phyloP scores from a whole-genome alignment of 1,284 basidiomycete genomes.

The Stereum hirsutum region DNA sequence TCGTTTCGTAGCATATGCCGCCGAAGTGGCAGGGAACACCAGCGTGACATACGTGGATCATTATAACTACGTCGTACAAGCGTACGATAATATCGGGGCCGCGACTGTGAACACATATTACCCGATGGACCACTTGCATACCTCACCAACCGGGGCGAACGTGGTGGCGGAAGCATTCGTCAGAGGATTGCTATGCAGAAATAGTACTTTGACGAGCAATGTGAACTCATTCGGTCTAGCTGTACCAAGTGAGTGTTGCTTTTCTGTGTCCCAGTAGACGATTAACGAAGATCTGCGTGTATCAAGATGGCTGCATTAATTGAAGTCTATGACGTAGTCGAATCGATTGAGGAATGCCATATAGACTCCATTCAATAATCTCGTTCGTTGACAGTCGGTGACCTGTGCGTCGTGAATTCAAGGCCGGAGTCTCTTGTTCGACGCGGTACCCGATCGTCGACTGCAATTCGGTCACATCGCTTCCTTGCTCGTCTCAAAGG shows the following conservation, averaged over 20 bases:
- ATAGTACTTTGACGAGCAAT: background rate
- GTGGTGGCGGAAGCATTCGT: background rate
- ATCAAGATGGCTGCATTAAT: too few relatives aligned
- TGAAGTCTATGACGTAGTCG: too few relatives aligned
- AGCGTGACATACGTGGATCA: background rate
- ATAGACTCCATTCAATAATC: too few relatives aligned
- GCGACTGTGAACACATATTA: background rate
- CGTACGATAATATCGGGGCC: background rate
- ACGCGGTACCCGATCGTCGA: too few relatives aligned
- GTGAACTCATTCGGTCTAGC: background rate
- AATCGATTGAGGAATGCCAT: too few relatives aligned
- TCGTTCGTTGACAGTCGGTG: too few relatives aligned
- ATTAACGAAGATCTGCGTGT: too few relatives aligned
- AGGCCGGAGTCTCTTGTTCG: too few relatives aligned
- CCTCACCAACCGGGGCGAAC: background rate
- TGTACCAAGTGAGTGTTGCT: background rate
- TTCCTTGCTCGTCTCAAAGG: too few relatives aligned
- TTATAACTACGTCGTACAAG: background rate
- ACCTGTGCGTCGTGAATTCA: too few relatives aligned
- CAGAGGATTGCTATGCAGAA: background rate
- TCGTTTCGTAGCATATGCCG: background rate
- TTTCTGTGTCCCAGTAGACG: too few relatives aligned
- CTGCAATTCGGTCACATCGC: too few relatives aligned
- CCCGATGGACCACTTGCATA: background rate
- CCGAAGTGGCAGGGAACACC: background rate